Conservation (phyloP, 495 filamentous ascomycete species). For the Glonium stellatum region DNA sequence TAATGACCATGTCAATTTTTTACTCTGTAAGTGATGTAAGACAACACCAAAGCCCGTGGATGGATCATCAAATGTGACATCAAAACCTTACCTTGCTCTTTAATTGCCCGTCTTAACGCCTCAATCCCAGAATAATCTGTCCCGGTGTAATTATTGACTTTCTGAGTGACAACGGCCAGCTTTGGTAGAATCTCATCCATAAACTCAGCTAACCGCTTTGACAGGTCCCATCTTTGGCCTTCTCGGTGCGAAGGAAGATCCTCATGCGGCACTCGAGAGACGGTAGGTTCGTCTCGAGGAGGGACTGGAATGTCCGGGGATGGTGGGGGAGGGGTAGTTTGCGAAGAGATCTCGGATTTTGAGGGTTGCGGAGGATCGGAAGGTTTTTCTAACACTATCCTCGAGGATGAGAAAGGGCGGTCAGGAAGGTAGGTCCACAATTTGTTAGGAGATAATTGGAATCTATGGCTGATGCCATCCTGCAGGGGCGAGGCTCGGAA, state of each 20-base stretch:
- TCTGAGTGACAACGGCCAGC: slow-evolving; percentile 74
- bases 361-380: background rate
- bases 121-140: slow-evolving; percentile 81
- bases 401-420: background rate
- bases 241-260: slow-evolving; percentile 75
- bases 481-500: slow-evolving; percentile 8
- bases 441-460: background rate
- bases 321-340: slow-evolving; percentile 1
- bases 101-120: slow-evolving; percentile 68
- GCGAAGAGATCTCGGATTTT: background rate
- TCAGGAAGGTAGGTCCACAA: background rate
- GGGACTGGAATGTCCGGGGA: background rate
- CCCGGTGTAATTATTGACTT: slow-evolving; percentile 86
- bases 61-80: background rate
- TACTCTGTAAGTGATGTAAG: background rate
- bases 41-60: background rate
- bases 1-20: slow-evolving; percentile 16
- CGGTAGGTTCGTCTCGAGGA: slow-evolving; percentile 10
- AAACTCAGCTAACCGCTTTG: slow-evolving; percentile 63
- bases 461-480: background rate
- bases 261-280: slow-evolving; percentile 21
- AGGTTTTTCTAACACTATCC: background rate
- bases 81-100: slow-evolving; percentile 49
- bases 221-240: slow-evolving; percentile 60
- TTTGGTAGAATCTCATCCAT: slow-evolving; percentile 89